Percentiles rank a stretch among this genome's conserved stretches.
These are phyloP conservation scores for Akebia trifoliata DNA, from an alignment of 164 flowering plant genomes.

Conservation along the genomic window DNA sequence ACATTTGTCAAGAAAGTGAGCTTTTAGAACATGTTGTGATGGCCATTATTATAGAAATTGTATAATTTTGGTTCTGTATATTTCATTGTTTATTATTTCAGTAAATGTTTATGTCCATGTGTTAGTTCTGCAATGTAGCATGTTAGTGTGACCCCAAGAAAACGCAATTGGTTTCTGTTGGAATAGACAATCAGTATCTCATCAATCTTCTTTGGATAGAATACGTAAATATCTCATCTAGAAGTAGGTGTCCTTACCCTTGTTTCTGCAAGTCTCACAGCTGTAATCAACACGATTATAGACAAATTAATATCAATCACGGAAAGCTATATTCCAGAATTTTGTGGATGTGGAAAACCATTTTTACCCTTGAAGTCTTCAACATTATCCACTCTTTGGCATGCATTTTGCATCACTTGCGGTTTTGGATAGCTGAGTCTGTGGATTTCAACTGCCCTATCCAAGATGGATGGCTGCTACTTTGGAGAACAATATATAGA, in stretches of 20 bases:
- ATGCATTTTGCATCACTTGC: no score
- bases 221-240: not conserved
- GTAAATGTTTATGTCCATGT: not conserved
- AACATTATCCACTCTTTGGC: no score
- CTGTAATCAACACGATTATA: not conserved
- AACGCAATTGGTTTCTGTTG: not conserved
- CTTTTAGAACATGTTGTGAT: not conserved
- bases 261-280: not conserved
- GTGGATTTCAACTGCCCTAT: no score
- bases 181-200: not conserved
- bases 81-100: not conserved
- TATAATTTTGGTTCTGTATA: not conserved
- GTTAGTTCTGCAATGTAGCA: not conserved
- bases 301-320: not conserved
- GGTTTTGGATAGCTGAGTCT: no score
- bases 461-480: no score
- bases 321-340: not conserved
- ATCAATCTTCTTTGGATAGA: not conserved
- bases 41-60: not conserved
- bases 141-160: not conserved
- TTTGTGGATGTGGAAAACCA: not conserved
- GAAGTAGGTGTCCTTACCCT: not conserved
- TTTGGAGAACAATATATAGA: no score
- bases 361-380: no score
- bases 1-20: slow-evolving; percentile 67